Base-by-base conservation (phyloP, 371 early-diverging fungal genomes). In the Circinella umbellata region DNA sequence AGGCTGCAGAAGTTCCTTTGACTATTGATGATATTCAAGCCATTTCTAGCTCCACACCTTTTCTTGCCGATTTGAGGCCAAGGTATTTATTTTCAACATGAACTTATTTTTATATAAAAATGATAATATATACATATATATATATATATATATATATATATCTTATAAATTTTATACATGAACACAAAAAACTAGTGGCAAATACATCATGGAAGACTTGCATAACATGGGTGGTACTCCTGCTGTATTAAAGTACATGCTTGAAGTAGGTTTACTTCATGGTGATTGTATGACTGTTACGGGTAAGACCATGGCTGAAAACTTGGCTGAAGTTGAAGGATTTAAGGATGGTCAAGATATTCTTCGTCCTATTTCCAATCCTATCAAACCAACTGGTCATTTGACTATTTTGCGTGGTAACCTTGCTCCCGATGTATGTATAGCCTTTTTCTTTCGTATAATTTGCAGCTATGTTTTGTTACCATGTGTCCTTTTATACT, bases 151-250 rank as follows among this genome's bases (percentile, higher is more conserved):
- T 27, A 2, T 27, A 27, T 27, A 5, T 36, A 15, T 49, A 18
- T 2, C 7, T 62, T n/a, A 2, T 48, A 8, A 18, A 36, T 27
- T 13, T 17, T 14, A 15, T 47, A 20, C 18, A 36, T 13, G 20
- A 7, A 15, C 20, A 20, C 18, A 36, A 59, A 48, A 14, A 13
- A 71, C n/a, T 74, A 93, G 93, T 81, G 98, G 98, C 64, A 92
- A 94, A 79, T 98, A 95, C 74, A 94, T 98, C 5, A 96, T 98
- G 95, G 96, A 94, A 76, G 97, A 98, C 75, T 77, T 98, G 47
- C 95, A 94, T 76, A 67, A 75, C 13, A 88, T 96, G 65, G 98
- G 98, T 57, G 98, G 98, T 54, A 93, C 92, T 0, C 97, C 98
- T 17, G 82, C 86, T 14, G 79, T 98, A 49, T 84, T 97, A 70